These are phyloP conservation scores for Ochetophila trinervis DNA, from an alignment of 306 rosid genomes.

Conservation along the genomic window DNA sequence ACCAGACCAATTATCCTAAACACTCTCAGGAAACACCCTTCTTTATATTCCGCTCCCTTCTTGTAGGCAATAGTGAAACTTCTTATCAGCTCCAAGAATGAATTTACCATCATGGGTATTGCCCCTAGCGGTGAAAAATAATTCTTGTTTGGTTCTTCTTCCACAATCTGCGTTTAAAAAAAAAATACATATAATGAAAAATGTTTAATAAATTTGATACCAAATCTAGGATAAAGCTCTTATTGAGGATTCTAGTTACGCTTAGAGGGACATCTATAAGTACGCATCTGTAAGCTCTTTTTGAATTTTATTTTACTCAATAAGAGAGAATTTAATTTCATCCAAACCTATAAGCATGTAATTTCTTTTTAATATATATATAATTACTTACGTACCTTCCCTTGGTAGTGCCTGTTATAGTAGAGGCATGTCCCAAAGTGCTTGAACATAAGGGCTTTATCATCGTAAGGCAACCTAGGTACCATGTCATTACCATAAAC, in stretches of 20 bases:
- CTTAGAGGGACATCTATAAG: no score
- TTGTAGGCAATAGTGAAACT: slow-evolving; percentile 48
- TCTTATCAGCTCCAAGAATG: slow-evolving; percentile 53
- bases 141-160: slow-evolving; percentile 69
- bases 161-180: slow-evolving; percentile 39
- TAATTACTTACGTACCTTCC: slow-evolving; percentile 20
- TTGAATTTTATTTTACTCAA: no score
- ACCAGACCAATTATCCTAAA: slow-evolving; percentile 53
- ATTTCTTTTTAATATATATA: no score
- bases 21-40: slow-evolving; percentile 43
- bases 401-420: slow-evolving; percentile 49
- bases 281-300: no score
- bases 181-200: no score
- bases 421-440: slow-evolving; percentile 75
- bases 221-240: no score
- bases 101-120: slow-evolving; percentile 47
- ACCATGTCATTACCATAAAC: slow-evolving; percentile 73
- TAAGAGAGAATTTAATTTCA: no score
- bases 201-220: no score
- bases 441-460: slow-evolving; percentile 55
- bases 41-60: slow-evolving; percentile 48
- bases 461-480: slow-evolving; percentile 71
- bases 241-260: no score
- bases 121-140: slow-evolving; percentile 41
- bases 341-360: no score